Base-by-base conservation (phyloP, 208 protist species). In the Crithidia sp. region DNA sequence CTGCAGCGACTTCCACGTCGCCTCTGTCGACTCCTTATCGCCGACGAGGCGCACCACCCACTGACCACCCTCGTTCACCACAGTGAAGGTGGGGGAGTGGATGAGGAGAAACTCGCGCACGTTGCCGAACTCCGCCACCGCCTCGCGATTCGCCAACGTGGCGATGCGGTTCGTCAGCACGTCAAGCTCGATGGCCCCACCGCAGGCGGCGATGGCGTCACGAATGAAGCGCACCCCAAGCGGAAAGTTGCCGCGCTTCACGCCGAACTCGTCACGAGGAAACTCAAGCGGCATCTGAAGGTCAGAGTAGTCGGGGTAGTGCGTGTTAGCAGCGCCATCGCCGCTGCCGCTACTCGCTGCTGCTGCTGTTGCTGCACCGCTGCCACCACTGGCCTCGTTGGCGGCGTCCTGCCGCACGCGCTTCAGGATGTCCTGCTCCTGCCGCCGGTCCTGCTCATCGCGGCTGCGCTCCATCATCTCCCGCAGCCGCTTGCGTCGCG, bases 71-170 rank as follows among this genome's bases (percentile, higher is more conserved):
- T 98, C 92, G 47, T 86, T 79, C 2, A 71, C 68, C 14, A 98
- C 70, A 17, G 82, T 83, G 70, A 98, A 98, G 16, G 94, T 97
- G 3, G 91, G 90, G 0, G 79, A 84, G 84, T 98, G 94, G 57
- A 98, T 95, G 44, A 89, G 77, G 55, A 98, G 65, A 72, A 98
- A 98, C 77, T 96, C 84, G 16, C 94, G 88, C 77, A 98, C 82
- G 76, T 96, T 88, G 44, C 92, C 92, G 73, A 98, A 96, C 74
- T 95, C 82, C 2, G 85, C 76, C 40, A 91, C 85, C 3, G 82
- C 85, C 69, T 95, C 91, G 47, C 77, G 81, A 64, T 83, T 94
- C 6, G 89, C 88, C 63, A 95, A 47, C 2, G 90, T 91, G 40
- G 90, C 82, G n/a, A 98, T 77, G 56, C 92, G 90, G 59, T 83